Evolutionary conservation across 2,329 filamentous ascomycete species (phyloP).

Genomic region (Aspergillus sojae): DNA sequence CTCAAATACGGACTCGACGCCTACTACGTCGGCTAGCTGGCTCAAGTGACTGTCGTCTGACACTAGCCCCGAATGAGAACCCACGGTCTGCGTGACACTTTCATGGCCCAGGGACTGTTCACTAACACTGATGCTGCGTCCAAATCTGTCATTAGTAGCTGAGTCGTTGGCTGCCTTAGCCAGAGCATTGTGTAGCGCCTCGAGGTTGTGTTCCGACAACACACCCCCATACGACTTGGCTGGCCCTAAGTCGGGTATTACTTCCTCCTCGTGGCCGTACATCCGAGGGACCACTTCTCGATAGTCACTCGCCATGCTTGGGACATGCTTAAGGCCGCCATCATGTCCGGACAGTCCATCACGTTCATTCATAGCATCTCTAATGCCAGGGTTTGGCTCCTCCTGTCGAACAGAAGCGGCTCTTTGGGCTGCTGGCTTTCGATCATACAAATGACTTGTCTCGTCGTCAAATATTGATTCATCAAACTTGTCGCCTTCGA

Average conservation of each 20-base stretch:
- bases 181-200: slow-evolving; percentile 80
- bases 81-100: slow-evolving; percentile 39
- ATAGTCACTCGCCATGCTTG: slow-evolving; percentile 40
- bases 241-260: slow-evolving; percentile 38
- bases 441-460: slow-evolving; percentile 46
- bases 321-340: slow-evolving; percentile 34
- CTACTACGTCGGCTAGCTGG: slow-evolving; percentile 44
- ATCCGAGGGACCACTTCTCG: slow-evolving; percentile 21
- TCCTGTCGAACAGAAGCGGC: slow-evolving; percentile 14
- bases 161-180: slow-evolving; percentile 80
- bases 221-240: slow-evolving; percentile 37
- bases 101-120: slow-evolving; percentile 42
- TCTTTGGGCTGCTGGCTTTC: slow-evolving; percentile 31
- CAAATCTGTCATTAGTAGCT: slow-evolving; percentile 74
- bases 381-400: slow-evolving; percentile 3
- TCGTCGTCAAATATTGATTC: slow-evolving; percentile 54
- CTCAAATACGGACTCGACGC: slow-evolving; percentile 46
- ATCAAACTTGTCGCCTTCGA: slow-evolving; percentile 43
- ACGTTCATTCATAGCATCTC: slow-evolving; percentile 16
- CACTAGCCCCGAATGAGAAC: slow-evolving; percentile 49
- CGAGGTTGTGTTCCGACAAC: slow-evolving; percentile 60
- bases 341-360: slow-evolving; percentile 15
- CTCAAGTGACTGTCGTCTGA: slow-evolving; percentile 55
- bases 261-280: slow-evolving; percentile 30
- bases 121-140: slow-evolving; percentile 58